Evolutionary conservation across 352 stramenopile species (phyloP).

Genomic region (Pythium rhizo-oryzae): DNA sequence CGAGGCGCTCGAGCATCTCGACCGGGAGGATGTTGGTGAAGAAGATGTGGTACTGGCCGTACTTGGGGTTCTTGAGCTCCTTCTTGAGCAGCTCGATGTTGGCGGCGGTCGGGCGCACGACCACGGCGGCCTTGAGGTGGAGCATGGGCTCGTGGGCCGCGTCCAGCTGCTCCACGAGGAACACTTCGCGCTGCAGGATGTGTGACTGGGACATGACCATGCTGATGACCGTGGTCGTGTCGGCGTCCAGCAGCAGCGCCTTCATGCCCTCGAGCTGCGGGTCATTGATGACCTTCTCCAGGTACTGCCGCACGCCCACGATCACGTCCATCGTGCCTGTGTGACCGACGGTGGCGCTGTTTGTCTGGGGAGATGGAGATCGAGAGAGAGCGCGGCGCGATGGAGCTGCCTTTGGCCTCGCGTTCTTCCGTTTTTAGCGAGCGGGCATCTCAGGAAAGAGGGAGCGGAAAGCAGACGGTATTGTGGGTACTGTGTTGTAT

Average conservation of each 20-base stretch:
- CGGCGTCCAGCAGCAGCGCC: constrained; percentile 94
- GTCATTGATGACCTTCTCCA: constrained; percentile 85
- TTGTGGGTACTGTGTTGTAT: background rate
- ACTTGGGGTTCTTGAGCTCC: constrained; percentile 95
- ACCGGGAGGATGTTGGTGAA: constrained; percentile 97
- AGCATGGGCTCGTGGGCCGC: constrained; percentile 82
- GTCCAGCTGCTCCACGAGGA: constrained; percentile 94
- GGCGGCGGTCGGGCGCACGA: constrained; percentile 91
- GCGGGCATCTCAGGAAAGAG: constrained; percentile 20
- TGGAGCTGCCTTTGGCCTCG: background rate
- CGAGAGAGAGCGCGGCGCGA: background rate
- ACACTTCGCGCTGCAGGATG: constrained; percentile 96
- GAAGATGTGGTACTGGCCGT: constrained; percentile 99
- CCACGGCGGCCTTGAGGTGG: constrained; percentile 96
- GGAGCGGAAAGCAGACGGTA: background rate
- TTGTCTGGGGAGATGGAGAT: background rate
- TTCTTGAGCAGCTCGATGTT: constrained; percentile 92
- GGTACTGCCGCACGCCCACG: constrained; percentile 66
- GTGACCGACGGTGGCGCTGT: background rate
- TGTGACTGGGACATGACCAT: constrained; percentile 97
- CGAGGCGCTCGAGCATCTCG: constrained; percentile 95
- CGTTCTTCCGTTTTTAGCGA: constrained; percentile 32
- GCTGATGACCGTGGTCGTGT: constrained; percentile 95
- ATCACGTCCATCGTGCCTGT: constrained; percentile 70
- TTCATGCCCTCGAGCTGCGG: constrained; percentile 95